phyloP scores from a whole-genome alignment of 2,329 filamentous ascomycete species.

The Akanthomyces muscarius region DNA sequence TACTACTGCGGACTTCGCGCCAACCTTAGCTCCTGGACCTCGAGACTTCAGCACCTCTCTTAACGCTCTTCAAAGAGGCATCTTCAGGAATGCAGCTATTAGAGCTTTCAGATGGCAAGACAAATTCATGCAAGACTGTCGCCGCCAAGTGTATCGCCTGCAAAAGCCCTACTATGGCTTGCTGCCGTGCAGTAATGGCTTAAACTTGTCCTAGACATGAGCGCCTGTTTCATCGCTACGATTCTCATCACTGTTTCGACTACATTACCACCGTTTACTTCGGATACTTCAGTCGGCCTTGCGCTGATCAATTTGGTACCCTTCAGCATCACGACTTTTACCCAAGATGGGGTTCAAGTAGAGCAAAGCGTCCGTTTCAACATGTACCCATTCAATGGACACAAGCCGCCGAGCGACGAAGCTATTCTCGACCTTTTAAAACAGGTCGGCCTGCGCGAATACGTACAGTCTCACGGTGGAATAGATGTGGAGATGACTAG shows the following conservation, averaged over 20 bases:
- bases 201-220: neutral
- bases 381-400: neutral
- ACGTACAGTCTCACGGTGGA: conserved; percentile 18
- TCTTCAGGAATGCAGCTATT: neutral
- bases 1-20: neutral
- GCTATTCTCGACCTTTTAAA: neutral
- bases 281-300: neutral
- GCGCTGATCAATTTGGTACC: neutral
- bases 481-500: neutral
- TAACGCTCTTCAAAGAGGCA: neutral
- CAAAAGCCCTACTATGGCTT: neutral
- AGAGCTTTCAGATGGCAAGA: neutral
- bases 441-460: neutral
- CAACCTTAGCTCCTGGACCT: neutral
- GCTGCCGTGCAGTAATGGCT: neutral
- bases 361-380: neutral
- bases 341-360: neutral
- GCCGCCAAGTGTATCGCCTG: neutral
- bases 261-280: neutral
- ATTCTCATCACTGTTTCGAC: neutral
- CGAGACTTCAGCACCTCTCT: neutral
- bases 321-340: neutral
- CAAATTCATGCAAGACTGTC: neutral
- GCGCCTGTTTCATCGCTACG: neutral
- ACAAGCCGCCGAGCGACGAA: neutral